Evolutionary conservation across 2,329 filamentous ascomycete genomes (phyloP).

Genomic region (Aschersonia sp.): DNA sequence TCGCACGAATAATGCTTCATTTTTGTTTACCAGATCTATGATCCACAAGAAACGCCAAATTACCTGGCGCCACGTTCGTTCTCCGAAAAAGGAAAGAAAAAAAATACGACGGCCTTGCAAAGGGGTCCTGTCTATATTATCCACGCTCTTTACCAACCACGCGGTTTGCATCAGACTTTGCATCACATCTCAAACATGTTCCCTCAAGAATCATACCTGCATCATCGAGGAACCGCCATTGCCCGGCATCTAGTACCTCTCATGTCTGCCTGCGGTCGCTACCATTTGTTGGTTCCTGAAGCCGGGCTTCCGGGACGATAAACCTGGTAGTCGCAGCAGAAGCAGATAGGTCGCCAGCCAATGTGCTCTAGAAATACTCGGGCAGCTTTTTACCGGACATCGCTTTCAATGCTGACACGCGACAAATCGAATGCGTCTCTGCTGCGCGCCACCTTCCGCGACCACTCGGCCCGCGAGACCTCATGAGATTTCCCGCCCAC

Average conservation of each 20-base stretch:
- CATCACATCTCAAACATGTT: constrained; percentile 1
- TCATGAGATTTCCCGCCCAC: constrained; percentile 1
- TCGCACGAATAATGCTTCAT: too few relatives aligned
- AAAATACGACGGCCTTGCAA: not conserved
- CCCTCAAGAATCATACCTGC: constrained; percentile 1
- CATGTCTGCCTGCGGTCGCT: constrained; percentile 7
- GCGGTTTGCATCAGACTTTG: not conserved
- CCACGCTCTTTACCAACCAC: too few relatives aligned
- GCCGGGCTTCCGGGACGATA: too few relatives aligned
- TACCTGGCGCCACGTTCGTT: too few relatives aligned
- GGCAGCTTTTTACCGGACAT: too few relatives aligned
- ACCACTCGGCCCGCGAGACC: not conserved
- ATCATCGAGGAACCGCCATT: not conserved
- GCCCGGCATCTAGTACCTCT: not conserved
- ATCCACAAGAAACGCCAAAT: too few relatives aligned
- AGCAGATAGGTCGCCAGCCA: too few relatives aligned
- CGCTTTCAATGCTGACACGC: too few relatives aligned
- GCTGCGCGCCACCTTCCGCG: not conserved
- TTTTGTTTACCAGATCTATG: too few relatives aligned
- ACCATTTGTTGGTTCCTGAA: constrained; percentile 1
- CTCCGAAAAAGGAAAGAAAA: too few relatives aligned
- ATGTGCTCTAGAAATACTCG: too few relatives aligned
- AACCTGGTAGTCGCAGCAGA: too few relatives aligned
- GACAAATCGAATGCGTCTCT: not conserved
- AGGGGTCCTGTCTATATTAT: not conserved